phyloP scores from a whole-genome alignment of 2,329 filamentous ascomycete genomes.

The Exserohilum turcica region DNA sequence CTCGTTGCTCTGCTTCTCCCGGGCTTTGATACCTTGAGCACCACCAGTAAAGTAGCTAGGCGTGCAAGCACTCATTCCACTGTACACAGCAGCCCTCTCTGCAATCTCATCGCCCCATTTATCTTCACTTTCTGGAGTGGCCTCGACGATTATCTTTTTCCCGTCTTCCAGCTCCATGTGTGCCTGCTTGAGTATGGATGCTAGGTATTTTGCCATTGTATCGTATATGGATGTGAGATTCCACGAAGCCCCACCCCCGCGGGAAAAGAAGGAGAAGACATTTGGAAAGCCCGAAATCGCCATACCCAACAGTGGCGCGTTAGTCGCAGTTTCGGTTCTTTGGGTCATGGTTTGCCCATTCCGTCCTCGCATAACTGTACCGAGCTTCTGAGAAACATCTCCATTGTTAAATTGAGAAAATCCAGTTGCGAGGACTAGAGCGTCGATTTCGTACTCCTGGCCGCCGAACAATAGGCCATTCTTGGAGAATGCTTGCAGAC shows the following conservation, averaged over 20 bases:
- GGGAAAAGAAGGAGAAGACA: background rate
- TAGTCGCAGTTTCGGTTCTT: background rate
- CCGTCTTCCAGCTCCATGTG: background rate
- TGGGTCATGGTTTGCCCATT: background rate
- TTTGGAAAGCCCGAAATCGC: background rate
- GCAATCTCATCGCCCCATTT: background rate
- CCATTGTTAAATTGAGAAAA: background rate
- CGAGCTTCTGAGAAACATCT: background rate
- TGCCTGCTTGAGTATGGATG: background rate
- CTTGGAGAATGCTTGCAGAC: constrained; percentile 47
- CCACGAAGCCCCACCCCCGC: background rate
- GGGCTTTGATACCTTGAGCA: too few species aligned
- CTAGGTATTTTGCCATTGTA: background rate
- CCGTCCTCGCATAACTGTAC: background rate
- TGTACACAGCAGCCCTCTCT: background rate
- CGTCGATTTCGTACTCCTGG: background rate
- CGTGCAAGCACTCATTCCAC: background rate
- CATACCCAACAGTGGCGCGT: background rate
- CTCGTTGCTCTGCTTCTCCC: too few species aligned
- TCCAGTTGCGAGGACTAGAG: background rate
- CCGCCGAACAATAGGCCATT: background rate
- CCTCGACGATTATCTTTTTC: background rate
- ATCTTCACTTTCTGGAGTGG: background rate
- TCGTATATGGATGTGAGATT: background rate
- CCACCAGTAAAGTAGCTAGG: background rate